Conservation (phyloP, 257 asterid species). For the Scutellaria barbata region DNA sequence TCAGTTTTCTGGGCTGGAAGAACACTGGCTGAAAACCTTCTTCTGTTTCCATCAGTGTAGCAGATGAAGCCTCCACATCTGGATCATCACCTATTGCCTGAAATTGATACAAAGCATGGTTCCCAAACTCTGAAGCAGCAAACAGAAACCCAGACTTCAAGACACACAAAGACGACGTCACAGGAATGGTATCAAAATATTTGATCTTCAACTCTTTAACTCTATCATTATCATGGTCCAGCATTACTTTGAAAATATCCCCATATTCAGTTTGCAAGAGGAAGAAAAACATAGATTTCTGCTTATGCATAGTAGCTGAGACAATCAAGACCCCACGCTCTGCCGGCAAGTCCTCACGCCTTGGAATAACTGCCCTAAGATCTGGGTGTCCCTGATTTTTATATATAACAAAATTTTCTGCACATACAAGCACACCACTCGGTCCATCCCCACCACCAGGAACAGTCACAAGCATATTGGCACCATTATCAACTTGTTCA, state of each 20-base stretch:
- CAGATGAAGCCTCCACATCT: constrained; percentile 92
- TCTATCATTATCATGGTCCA: constrained; percentile 85
- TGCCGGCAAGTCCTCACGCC: constrained; percentile 92
- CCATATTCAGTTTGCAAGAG: constrained; percentile 98
- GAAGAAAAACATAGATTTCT: constrained; percentile 96
- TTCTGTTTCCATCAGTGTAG: constrained; percentile 94
- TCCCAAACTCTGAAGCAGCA: constrained; percentile 99
- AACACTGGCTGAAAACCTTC: constrained; percentile 98
- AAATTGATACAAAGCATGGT: constrained; percentile 96
- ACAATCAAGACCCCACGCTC: constrained; percentile 97
- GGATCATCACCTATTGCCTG: constrained; percentile 96
- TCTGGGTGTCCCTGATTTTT: constrained; percentile 97
- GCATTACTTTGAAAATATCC: constrained; percentile 82
- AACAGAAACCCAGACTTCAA: constrained; percentile 94
- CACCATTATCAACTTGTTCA: constrained; percentile 96
- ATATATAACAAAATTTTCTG: constrained; percentile 93
- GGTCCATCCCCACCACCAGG: constrained; percentile 99
- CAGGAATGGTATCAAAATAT: constrained; percentile 96
- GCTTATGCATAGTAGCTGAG: constrained; percentile 94
- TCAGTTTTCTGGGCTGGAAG: constrained; percentile 95
- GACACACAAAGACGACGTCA: constrained; percentile 89
- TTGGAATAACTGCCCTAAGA: constrained; percentile 93
- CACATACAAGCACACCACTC: constrained; percentile 98
- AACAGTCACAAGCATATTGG: constrained; percentile 93
- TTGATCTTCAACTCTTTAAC: constrained; percentile 90